These are phyloP conservation scores for Ilex aquifolium DNA, from an alignment of 257 asterid genomes.

Conservation along the genomic window DNA sequence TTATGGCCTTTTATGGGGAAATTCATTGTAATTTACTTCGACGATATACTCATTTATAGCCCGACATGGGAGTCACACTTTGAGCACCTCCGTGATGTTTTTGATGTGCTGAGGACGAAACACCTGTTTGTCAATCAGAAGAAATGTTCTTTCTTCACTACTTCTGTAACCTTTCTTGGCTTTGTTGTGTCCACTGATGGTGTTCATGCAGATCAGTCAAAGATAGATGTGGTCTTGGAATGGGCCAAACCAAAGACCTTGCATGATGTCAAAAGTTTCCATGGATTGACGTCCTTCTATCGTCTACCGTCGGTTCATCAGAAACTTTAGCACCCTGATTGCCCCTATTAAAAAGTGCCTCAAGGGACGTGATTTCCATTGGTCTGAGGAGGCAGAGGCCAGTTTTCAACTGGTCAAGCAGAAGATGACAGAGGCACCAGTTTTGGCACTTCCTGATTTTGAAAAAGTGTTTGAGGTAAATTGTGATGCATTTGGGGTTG, in stretches of 20 bases:
- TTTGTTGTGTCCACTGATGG: too few species aligned
- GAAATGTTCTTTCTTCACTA: background rate
- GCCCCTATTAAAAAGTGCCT: background rate
- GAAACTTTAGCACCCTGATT: background rate
- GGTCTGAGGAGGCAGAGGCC: background rate
- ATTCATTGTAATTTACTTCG: background rate
- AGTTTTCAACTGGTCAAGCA: background rate
- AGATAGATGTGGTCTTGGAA: background rate
- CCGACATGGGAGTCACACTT: background rate
- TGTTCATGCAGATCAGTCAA: too few species aligned
- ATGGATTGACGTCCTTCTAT: background rate
- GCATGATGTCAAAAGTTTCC: background rate
- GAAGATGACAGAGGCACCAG: background rate
- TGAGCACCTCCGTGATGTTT: background rate
- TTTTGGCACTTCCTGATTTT: background rate
- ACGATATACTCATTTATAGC: background rate
- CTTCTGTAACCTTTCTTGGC: background rate
- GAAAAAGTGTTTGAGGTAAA: background rate
- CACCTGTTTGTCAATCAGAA: too few species aligned
- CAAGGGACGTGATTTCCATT: background rate
- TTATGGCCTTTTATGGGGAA: background rate
- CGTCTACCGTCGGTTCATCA: background rate
- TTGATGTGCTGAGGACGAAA: too few species aligned
- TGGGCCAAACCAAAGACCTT: background rate
- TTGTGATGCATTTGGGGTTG: background rate